Base-by-base conservation (phyloP, 805 yeast genomes). In the Barnettozyma vustinii region DNA sequence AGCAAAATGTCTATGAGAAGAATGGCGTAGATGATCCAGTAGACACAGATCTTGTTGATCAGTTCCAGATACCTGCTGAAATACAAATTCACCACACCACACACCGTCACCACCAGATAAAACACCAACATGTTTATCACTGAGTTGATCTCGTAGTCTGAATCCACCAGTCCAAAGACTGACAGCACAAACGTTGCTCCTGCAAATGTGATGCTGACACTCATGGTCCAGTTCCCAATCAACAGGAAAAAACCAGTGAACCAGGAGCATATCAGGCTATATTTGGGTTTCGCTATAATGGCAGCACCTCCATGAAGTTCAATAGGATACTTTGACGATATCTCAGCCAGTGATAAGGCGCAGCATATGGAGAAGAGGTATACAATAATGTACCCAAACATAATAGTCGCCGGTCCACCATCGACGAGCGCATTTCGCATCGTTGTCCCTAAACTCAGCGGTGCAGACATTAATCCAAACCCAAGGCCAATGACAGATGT, bases 381-480 rank as follows among this genome's bases (percentile, higher is more conserved):
- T 40, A 84, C 87, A 1, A 82, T 64, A 2, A 83, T 57, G 80
- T 88, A 84, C 0, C 96, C 96, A 69, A 83, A 80, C 40, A 87
- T 68, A 40, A 87, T 82, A 0, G 94, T 84, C 13, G 81, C 80
- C 46, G 84, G 83, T 1, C 90, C 89, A 9, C 95, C 96, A 64
- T 85, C 87, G 9, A 81, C 73, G 46, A 87, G 67, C 3, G 87
- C 84, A 27, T 83, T 82, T 59, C 83, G 80, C 62, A 87, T 71
- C 1, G 90, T 84, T 3, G 88, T 80, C 9, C 89, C 80, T 56
- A 87, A 74, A 1, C 92, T 90, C 56, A 85, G 75, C 0, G 91
- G 92, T 0, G 88, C 91, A 39, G 88, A 87, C 91, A 87, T 84
- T 30, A 87, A 67, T 1, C 90, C 81, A 61, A 87, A 85, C 0